Base-by-base conservation (phyloP, 192 early-diverging fungal species). In the Fimicolochytrium jonesii region DNA sequence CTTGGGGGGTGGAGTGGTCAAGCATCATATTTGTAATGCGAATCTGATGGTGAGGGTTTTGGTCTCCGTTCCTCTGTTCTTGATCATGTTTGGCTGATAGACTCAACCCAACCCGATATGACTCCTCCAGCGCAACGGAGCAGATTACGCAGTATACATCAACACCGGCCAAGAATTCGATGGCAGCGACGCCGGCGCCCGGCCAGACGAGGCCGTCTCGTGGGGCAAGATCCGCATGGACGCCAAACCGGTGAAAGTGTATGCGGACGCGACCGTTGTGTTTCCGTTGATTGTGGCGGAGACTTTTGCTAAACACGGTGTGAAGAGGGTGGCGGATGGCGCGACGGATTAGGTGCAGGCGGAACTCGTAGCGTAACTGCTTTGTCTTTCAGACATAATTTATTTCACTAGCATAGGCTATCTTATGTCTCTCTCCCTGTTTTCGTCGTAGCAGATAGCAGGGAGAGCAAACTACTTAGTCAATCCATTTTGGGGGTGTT, bases 141-240 rank as follows among this genome's bases (percentile, higher is more conserved):
- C 97, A 15, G 97, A 99, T 66, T 97, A 86, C 66, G 88, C 95
- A 0, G 92, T 97, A 0, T 97, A 90, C 68, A 88, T 99, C 78
- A 97, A 97, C 71, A 97, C 97, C 1, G 97, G 88, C 2, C 92
- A 96, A 70, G 95, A 99, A 69, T 97, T 94, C 81, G 97, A 99
- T 71, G 97, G 96, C 34, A 91, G 89, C 71, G 96, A 99, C 73
- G 90, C 95, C 23, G 96, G 96, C 9, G 96, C 96, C 7, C 81
- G 92, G 35, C 96, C 96, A 4, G 96, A 99, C 64, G 96, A 99
- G 69, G 96, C 96, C 2, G 88, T 99, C 32, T 93, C 90, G 17
- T 99, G 96, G 96, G 96, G 96, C 41, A 99, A 99, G 77, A 97
- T 99, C 62, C 73, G 81, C 34, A 62, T 82, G 54, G 72, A 80